These are phyloP conservation scores for Rugosomyces carneus DNA, from an alignment of 1,284 basidiomycete species.

Conservation along the genomic window DNA sequence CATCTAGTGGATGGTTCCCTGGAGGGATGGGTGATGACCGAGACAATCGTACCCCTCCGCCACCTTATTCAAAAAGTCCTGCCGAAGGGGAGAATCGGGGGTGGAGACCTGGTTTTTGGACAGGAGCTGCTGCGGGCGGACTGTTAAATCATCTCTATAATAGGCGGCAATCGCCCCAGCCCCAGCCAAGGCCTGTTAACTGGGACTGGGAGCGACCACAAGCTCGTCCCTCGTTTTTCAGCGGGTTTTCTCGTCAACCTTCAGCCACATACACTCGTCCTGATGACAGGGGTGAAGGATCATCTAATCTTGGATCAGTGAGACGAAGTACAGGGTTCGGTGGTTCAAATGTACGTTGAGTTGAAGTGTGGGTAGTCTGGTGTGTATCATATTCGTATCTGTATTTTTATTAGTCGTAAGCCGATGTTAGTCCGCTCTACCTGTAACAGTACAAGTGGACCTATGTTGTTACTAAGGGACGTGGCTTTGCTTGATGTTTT, in stretches of 20 bases:
- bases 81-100: constrained; percentile 24
- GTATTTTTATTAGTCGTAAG: background rate
- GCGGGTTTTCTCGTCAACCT: constrained; percentile 1
- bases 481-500: too few species aligned
- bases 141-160: constrained; percentile 55
- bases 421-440: constrained; percentile 9
- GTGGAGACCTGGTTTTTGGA: constrained; percentile 76
- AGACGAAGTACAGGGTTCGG: constrained; percentile 67
- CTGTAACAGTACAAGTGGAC: background rate
- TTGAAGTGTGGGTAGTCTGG: background rate
- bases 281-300: constrained; percentile 60
- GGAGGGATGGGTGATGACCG: constrained; percentile 29
- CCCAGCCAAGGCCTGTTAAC: constrained; percentile 21
- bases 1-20: constrained; percentile 45
- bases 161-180: constrained; percentile 23
- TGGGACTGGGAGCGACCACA: constrained; percentile 52
- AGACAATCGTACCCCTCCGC: constrained; percentile 51
- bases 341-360: constrained; percentile 50
- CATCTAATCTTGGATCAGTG: constrained; percentile 60
- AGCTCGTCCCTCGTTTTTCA: constrained; percentile 17
- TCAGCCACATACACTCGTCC: constrained; percentile 10
- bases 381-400: background rate
- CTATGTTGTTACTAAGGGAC: too few species aligned
- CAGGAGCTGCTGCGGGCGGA: constrained; percentile 66
- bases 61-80: constrained; percentile 63